These are phyloP conservation scores for Posidonia australis DNA, from an alignment of 106 monocot species.

Conservation along the genomic window DNA sequence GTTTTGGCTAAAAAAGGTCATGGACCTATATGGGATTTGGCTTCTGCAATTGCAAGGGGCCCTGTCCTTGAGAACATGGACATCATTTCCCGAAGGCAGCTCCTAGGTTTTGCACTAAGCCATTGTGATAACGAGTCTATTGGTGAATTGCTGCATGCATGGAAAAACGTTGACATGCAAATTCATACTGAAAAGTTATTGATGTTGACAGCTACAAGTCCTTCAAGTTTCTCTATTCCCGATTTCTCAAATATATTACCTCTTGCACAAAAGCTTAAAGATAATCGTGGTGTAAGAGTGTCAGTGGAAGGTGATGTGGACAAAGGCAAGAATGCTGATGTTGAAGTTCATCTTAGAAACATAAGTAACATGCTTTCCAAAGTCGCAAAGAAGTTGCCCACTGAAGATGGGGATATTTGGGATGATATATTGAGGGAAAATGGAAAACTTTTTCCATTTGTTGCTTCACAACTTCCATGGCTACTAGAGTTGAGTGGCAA, in stretches of 20 bases:
- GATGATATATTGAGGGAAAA: constrained; percentile 48
- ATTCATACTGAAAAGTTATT: constrained; percentile 52
- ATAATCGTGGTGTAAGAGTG: constrained; percentile 26
- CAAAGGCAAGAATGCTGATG: constrained; percentile 13
- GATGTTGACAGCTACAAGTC: constrained; percentile 29
- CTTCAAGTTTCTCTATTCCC: constrained; percentile 37
- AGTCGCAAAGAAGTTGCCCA: constrained; percentile 29
- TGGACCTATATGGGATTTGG: constrained; percentile 85
- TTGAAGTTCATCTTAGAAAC: constrained; percentile 16
- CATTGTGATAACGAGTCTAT: constrained; percentile 91
- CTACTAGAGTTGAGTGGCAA: constrained; percentile 55
- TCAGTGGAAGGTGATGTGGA: background rate
- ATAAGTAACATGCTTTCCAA: constrained; percentile 33
- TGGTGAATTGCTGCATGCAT: constrained; percentile 74
- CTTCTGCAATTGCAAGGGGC: constrained; percentile 90
- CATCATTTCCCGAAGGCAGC: constrained; percentile 49
- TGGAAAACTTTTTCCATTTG: constrained; percentile 44
- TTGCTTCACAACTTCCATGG: constrained; percentile 71
- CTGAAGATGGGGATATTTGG: constrained; percentile 29
- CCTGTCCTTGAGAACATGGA: constrained; percentile 75
- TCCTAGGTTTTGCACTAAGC: constrained; percentile 81
- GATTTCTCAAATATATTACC: constrained; percentile 34
- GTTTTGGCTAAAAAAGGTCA: constrained; percentile 69
- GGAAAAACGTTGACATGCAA: constrained; percentile 73
- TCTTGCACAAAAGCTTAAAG: constrained; percentile 20